Conservation (phyloP, 2,329 filamentous ascomycete genomes). For the Lasiodiplodia theobromae region DNA sequence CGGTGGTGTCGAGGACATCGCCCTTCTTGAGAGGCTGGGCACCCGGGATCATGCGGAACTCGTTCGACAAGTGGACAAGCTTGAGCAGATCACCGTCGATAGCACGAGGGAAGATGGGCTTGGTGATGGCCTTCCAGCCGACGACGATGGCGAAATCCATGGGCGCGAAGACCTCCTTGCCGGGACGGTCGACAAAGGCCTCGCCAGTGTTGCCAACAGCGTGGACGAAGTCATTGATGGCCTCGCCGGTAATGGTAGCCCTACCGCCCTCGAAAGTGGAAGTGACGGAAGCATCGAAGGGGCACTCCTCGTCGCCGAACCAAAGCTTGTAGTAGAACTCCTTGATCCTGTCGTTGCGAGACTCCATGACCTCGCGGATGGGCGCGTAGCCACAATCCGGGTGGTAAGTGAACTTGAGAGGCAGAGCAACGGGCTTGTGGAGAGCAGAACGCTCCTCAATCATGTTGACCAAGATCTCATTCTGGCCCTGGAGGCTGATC, state of each 20-base stretch:
- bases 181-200: slow-evolving; percentile 93
- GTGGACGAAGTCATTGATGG: slow-evolving; percentile 98
- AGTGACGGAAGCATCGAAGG: slow-evolving; percentile 84
- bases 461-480: slow-evolving; percentile 86
- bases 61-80: slow-evolving; percentile 95
- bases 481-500: slow-evolving; percentile 75
- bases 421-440: slow-evolving; percentile 80
- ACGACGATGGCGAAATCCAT: slow-evolving; percentile 99
- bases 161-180: slow-evolving; percentile 91
- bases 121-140: slow-evolving; percentile 98
- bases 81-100: slow-evolving; percentile 97
- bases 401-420: slow-evolving; percentile 89
- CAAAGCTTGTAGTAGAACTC: slow-evolving; percentile 98
- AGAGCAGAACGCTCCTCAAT: slow-evolving; percentile 92
- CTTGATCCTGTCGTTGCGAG: slow-evolving; percentile 97
- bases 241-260: slow-evolving; percentile 85
- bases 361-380: slow-evolving; percentile 94
- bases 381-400: slow-evolving; percentile 97
- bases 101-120: slow-evolving; percentile 95
- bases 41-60: slow-evolving; percentile 97
- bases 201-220: slow-evolving; percentile 97
- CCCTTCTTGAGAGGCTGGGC: slow-evolving; percentile 95
- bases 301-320: slow-evolving; percentile 87
- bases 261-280: slow-evolving; percentile 90
- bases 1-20: slow-evolving; percentile 89